Evolutionary conservation across 306 rosid species (phyloP), one percentile per base, ranked within the genome.

Genomic region (Prosopis cineraria): DNA sequence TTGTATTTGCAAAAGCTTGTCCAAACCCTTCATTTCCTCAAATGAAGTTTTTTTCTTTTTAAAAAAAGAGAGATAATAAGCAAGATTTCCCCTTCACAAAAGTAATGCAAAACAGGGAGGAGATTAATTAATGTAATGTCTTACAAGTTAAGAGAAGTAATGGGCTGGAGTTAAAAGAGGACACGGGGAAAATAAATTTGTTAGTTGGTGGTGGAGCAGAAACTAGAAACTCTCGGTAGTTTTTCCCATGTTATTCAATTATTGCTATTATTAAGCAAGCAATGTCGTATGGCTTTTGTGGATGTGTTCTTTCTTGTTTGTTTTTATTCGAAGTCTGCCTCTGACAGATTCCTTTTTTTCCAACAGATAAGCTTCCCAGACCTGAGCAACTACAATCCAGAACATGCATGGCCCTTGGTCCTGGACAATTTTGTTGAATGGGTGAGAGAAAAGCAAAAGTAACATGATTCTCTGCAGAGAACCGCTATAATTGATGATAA

Each of bases 321-420:
- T 48, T 22, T 53, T 63, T 39, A 36, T 65, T 50, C 2, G 31
- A 29, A 41, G 30, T 52, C 13, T 63, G 29, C 44, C 33, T 50
- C 44, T 3, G 56, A 63, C 74, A 73, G 66, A 50, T 31, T 65
- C 58, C 25, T n/a, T 30, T 69, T 24, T 62, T n/a, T n/a, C n/a
- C 63, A 44, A 41, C 93, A 96, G 99, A 93, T 96, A 84, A 93
- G 90, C 74, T 96, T 87, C 85, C 96, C 98, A 0, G 81, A 85
- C 58, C 85, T 96, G 58, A 48, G 53, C 62, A 80, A 91, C 80
- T 93, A 96, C 45, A 87, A 96, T 83, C 86, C 99, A 29, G 90
- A 92, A 37, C 97, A 92, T 24, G 99, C 98, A 1, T 95, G 99
- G 99, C 99, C 99, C 2, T 90, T 96, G 89, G 84, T 96, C 79